These are phyloP conservation scores for Trichosanthes cucumerina DNA, from an alignment of 306 rosid species.

Conservation along the genomic window DNA sequence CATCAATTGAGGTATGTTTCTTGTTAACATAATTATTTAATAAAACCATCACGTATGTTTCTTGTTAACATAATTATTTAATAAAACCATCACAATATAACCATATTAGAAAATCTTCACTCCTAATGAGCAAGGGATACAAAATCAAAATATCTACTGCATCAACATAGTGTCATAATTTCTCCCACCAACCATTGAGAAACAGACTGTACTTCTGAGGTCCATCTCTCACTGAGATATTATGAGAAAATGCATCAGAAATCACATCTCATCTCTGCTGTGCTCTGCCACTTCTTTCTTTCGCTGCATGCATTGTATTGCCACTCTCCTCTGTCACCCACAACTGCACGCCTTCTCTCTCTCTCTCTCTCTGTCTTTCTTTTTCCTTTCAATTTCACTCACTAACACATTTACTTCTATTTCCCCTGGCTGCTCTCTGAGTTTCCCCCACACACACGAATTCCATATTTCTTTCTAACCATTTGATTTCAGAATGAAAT, in stretches of 20 bases:
- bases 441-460: no score
- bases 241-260: slow-evolving; percentile 8
- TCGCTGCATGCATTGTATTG: not conserved
- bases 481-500: not conserved
- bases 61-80: no score
- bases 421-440: not conserved
- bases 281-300: not conserved
- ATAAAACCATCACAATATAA: no score
- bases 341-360: not conserved
- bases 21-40: no score
- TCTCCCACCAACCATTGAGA: slow-evolving; percentile 36
- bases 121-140: no score
- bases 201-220: slow-evolving; percentile 19
- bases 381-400: not conserved
- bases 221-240: slow-evolving; percentile 54
- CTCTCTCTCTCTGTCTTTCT: not conserved
- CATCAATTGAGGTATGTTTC: no score
- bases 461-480: not conserved
- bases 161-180: no score
- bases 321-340: not conserved
- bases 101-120: no score
- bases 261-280: not conserved
- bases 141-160: no score
- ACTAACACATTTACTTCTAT: not conserved
- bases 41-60: no score